phyloP scores from a whole-genome alignment of 1,284 basidiomycete species.

The Cutaneotrichosporon dermatis region DNA sequence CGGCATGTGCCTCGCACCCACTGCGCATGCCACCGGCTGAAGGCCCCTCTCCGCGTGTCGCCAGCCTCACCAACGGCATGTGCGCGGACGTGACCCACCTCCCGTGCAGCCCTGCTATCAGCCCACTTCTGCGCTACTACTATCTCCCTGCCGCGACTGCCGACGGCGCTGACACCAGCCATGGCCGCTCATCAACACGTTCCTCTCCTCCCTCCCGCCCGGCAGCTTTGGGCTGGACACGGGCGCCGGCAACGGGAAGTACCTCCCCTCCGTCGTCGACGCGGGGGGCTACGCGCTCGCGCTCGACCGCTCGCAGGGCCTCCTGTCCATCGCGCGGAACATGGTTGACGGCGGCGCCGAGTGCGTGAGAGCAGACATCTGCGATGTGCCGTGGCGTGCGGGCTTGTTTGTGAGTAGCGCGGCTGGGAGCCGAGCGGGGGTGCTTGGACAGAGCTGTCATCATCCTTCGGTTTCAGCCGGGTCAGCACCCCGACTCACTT shows the following conservation, averaged over 20 bases:
- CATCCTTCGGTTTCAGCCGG: no score
- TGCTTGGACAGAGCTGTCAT: no score
- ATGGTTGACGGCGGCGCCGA: conserved; percentile 43
- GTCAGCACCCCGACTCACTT: no score
- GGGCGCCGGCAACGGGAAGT: conserved; percentile 97
- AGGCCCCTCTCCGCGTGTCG: no score
- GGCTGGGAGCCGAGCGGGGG: no score
- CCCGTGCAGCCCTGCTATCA: no score
- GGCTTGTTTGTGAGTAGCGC: conserved; percentile 77
- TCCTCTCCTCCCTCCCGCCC: conserved; percentile 67
- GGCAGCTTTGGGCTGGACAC: conserved; percentile 87
- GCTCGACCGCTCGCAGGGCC: conserved; percentile 70
- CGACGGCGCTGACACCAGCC: conserved; percentile 56
- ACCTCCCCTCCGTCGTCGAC: conserved; percentile 62
- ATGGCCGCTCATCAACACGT: conserved; percentile 87
- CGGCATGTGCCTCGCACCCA: no score
- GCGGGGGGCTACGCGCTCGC: conserved; percentile 59
- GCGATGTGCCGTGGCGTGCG: conserved; percentile 59
- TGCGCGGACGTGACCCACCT: no score
- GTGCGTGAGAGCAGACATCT: conserved; percentile 60
- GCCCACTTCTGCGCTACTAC: no score
- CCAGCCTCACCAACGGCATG: no score
- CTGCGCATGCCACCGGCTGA: no score
- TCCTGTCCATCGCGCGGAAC: conserved; percentile 67
- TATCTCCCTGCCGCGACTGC: no score